Evolutionary conservation across 2,329 filamentous ascomycete genomes (phyloP), one percentile per base, ranked within the genome.

Genomic region (Graphiopsis chlorocephala): DNA sequence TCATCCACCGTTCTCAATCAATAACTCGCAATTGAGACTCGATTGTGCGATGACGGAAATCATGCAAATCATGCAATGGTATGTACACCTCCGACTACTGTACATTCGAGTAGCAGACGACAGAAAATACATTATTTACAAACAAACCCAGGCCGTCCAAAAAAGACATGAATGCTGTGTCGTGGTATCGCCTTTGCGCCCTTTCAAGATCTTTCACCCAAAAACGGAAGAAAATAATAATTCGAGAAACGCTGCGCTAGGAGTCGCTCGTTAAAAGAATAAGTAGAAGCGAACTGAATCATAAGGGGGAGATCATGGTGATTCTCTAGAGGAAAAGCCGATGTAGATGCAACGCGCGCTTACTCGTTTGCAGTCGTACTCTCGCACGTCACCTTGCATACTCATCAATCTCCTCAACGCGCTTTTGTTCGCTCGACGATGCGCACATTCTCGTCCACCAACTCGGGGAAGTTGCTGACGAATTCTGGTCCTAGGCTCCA

Each of bases 401-500:
- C 42, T 47, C 42, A 47, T 17, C 42, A 11, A 26, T n/a, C 12
- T 14, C 28, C 15, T 23, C 17, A 28, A n/a, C 53, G 29, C 31
- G 50, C 50, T 31, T 56, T 58, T 8, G 38, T 11, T 7, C 58
- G 33, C 25, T 72, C 68, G 60, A 70, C 65, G 35, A 76, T 70
- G 61, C 70, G 66, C 50, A 76, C 70, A 15, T 48, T 67, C 10
- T 67, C 71, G 29, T 74, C 72, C 14, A 73, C 67, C 26, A 77
- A 60, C 20, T 74, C 68, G n/a, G 74, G 74, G 67, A 73, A 74
- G 10, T 65, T 59, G 23, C 65, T 66, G 50, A 55, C 58, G 45
- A 77, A 77, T 8, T 68, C 81, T 5, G 85, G 83, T 0, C 92
- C 92, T 1, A 97, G 74, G 65, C 86, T 90, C 93, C 93, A 97